Evolutionary conservation across 2,329 filamentous ascomycete genomes (phyloP), one percentile per base, ranked within the genome.

Genomic region (Colletotrichum aenigma): DNA sequence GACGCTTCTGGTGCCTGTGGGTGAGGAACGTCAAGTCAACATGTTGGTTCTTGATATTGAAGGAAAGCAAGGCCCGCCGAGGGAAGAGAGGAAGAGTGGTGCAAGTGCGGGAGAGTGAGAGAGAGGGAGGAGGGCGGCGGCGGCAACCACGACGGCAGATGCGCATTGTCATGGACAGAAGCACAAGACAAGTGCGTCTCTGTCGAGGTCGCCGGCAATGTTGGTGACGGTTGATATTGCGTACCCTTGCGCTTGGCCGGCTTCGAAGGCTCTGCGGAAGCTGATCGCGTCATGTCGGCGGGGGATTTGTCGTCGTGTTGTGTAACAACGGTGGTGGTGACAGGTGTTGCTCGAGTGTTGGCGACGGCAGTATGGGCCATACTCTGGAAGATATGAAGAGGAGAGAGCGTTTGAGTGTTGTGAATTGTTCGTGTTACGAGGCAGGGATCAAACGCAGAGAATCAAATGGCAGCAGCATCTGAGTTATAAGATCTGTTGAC

Each of bases 1-100:
- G 71, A 98, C 96, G 78, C 94, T 96, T 79, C 95, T 92, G 75
- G 94, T 91, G 64, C 90, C 90, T 89, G 65, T 43, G 28, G 21
- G 38, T 8, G 8, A 26, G 43, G 32, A 28, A 70, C 28, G 34
- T 65, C 64, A 76, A 71, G 62, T 68, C 66, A 70, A 66, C 48
- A 71, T 30, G 64, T 34, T 34, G 38, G 62, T 21, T 56, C 38
- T 61, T 18, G 34, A 36, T 34, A 58, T 28, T 24, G 34, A 21
- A 34, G n/a, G n/a, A 30, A 28, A 66, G 36, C 24, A 69, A 48
- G 36, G 48, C 43, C 55, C 21, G 38, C 60, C 65, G 18, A 36
- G 58, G 71, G 43, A 75, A 67, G 32, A 69, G 52, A 71, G 64
- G 21, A 60, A 66, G 26, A 43, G 30, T 7, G 28, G 38, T 43